A percentile compares a stretch with the other conserved stretches of the same genome.
Evolutionary conservation across 768 basidiomycete genomes (phyloP).

Genomic region (Naganishia randhawae): DNA sequence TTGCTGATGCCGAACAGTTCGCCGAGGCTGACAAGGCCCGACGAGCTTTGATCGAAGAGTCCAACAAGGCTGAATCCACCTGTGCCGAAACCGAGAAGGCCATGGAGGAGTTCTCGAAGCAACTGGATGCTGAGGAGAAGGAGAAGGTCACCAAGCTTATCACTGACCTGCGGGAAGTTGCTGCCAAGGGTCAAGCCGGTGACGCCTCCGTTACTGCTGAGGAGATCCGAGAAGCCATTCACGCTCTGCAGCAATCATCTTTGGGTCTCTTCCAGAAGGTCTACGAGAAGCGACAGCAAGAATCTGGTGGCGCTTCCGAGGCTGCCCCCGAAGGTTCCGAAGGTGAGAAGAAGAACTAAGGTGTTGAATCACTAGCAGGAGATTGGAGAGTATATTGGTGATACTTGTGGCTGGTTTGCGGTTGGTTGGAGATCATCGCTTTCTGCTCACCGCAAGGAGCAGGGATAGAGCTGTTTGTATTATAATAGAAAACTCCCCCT

Average conservation of each 20-base stretch:
- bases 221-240: slow-evolving; percentile 83
- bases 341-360: slow-evolving; percentile 78
- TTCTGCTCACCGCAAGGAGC: slow-evolving; percentile 15
- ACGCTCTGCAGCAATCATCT: slow-evolving; percentile 80
- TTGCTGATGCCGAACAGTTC: slow-evolving; percentile 85
- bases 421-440: slow-evolving; percentile 9
- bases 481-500: slow-evolving; percentile 23
- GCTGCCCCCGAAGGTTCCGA: slow-evolving; percentile 52
- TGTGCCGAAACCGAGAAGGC: slow-evolving; percentile 95
- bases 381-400: background rate
- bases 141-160: slow-evolving; percentile 89
- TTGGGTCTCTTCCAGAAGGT: slow-evolving; percentile 96
- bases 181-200: slow-evolving; percentile 81
- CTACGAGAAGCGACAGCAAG: slow-evolving; percentile 75
- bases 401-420: background rate
- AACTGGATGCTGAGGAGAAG: slow-evolving; percentile 84
- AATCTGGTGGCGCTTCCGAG: slow-evolving; percentile 58
- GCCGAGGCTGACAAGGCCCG: slow-evolving; percentile 90
- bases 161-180: slow-evolving; percentile 78
- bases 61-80: slow-evolving; percentile 94
- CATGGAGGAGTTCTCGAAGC: slow-evolving; percentile 96
- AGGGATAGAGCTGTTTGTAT: slow-evolving; percentile 13
- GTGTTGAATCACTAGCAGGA: background rate
- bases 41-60: slow-evolving; percentile 82
- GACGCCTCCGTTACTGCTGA: slow-evolving; percentile 79